phyloP scores from a whole-genome alignment of 768 basidiomycete species.

The Mycena alexandri region DNA sequence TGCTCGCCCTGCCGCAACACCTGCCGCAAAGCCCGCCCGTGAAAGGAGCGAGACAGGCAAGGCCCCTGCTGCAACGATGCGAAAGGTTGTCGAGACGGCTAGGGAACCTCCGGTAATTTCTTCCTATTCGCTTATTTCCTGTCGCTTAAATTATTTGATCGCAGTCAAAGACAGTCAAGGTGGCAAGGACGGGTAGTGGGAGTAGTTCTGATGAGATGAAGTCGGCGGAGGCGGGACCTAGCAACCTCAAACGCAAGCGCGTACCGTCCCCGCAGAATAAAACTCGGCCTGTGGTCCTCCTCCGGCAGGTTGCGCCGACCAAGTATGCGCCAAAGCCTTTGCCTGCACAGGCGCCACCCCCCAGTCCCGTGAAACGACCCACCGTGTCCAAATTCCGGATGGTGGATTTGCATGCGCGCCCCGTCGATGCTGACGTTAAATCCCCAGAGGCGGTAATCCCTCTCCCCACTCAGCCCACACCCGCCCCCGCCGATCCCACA shows the following conservation, averaged over 20 bases:
- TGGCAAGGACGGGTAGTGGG: conserved; percentile 21
- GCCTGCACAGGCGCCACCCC: conserved; percentile 7
- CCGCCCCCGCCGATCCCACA: background rate
- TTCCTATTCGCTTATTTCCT: background rate
- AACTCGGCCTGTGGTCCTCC: conserved; percentile 29
- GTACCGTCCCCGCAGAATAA: conserved; percentile 39
- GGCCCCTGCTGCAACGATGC: conserved; percentile 11
- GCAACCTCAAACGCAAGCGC: conserved; percentile 58
- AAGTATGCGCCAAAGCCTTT: conserved; percentile 26
- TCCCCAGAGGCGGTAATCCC: background rate
- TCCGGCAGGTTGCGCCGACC: conserved; percentile 31
- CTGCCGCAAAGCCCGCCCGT: conserved; percentile 27
- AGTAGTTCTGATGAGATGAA: conserved; percentile 30
- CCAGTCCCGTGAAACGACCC: conserved; percentile 26
- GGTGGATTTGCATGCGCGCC: conserved; percentile 34
- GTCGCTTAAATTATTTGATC: background rate
- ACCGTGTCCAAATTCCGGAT: conserved; percentile 33
- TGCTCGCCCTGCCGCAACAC: conserved; percentile 50
- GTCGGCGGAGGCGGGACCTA: conserved; percentile 26
- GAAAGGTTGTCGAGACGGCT: conserved; percentile 18
- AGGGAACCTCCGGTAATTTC: conserved; percentile 21
- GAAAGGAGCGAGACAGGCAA: conserved; percentile 23
- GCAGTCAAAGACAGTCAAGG: conserved; percentile 24
- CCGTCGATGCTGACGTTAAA: conserved; percentile 7
- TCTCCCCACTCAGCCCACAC: background rate